Base-by-base conservation (phyloP, 2,329 filamentous ascomycete genomes). In the Aureobasidium sp. region DNA sequence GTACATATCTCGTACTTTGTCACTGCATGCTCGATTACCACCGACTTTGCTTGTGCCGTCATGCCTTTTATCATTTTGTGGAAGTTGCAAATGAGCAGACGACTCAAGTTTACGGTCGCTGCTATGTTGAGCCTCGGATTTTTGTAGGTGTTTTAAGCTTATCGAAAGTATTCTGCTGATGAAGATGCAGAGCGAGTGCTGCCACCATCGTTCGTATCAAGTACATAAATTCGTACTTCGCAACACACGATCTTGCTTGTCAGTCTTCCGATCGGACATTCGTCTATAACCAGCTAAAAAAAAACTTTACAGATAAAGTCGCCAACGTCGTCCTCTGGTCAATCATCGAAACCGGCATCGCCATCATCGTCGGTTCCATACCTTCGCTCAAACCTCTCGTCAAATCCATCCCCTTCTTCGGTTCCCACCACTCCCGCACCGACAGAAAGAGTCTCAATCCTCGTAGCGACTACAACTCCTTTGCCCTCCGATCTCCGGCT, bases 21-120 rank as follows among this genome's bases (percentile, higher is more conserved):
- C 10, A 59, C 62, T 5, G 62, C 56, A 2, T 60, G 56, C 29
- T 63, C 56, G 2, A 63, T 63, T 5, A 44, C 36, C 2, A 61
- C 56, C 3, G 62, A 63, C 20, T 48, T 55, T 32, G 56, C 62
- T 29, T 63, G 56, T 20, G 41, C 47, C 17, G 52, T 63, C 20
- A 37, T 63, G 29, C 62, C 62, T 6, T 55, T 53, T n/a, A 44
- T 61, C 43, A 60, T 63, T 20, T 43, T 63, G 1, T 63, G 50
- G 55, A 61, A 61, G 15, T 29, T 63, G 9, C 62, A 61, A 24
- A 60, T 63, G 48, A 36, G 36, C 12, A 48, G 34, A 39, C 52
- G 34, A n/a, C 56, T 60, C 5, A 61, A 63, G 48, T 55, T 60
- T 8, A 63, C 56, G 4, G n/a, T 63, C 6, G 37, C 56, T 2